A percentile compares a stretch with the other conserved stretches of the same genome.
phyloP scores from a whole-genome alignment of 805 yeast genomes.

The Ogataea parapolymorpha region DNA sequence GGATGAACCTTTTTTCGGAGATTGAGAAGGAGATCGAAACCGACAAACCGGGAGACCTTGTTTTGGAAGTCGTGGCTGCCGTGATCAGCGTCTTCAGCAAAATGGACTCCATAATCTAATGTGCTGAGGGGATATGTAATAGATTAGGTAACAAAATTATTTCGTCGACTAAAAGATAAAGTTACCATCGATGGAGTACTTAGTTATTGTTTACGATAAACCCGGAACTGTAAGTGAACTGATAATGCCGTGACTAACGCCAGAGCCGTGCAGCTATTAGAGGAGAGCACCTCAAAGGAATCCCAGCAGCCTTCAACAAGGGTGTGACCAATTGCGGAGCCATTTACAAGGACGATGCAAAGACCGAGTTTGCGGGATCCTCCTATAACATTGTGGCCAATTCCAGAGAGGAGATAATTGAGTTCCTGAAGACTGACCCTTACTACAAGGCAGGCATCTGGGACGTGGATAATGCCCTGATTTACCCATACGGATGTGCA shows the following conservation, averaged over 20 bases:
- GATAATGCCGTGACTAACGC: neutral
- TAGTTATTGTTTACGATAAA: slow-evolving; percentile 67
- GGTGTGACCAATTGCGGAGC: slow-evolving; percentile 55
- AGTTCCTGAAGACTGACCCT: slow-evolving; percentile 58
- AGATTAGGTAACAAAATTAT: slow-evolving; percentile 8
- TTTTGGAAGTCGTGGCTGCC: slow-evolving; percentile 88
- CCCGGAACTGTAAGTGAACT: slow-evolving; percentile 42
- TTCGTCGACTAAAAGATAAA: slow-evolving; percentile 2
- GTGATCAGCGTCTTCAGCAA: slow-evolving; percentile 85
- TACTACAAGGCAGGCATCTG: slow-evolving; percentile 67
- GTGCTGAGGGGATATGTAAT: slow-evolving; percentile 1
- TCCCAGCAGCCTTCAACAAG: slow-evolving; percentile 38
- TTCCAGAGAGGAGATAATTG: slow-evolving; percentile 61
- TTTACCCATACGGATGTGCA: slow-evolving; percentile 52
- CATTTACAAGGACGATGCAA: slow-evolving; percentile 45
- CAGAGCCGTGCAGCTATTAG: slow-evolving; percentile 51
- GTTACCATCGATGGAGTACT: slow-evolving; percentile 46
- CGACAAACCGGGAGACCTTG: slow-evolving; percentile 53
- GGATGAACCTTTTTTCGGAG: slow-evolving; percentile 60
- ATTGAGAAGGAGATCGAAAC: slow-evolving; percentile 49
- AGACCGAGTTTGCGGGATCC: slow-evolving; percentile 63
- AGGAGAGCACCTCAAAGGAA: slow-evolving; percentile 48
- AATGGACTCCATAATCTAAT: slow-evolving; percentile 80
- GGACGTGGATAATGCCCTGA: slow-evolving; percentile 63
- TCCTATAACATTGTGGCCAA: slow-evolving; percentile 61